Evolutionary conservation across 129 eudicot species (phyloP), one percentile per base, ranked within the genome.

Genomic region (Chrysanthemum seticuspe): DNA sequence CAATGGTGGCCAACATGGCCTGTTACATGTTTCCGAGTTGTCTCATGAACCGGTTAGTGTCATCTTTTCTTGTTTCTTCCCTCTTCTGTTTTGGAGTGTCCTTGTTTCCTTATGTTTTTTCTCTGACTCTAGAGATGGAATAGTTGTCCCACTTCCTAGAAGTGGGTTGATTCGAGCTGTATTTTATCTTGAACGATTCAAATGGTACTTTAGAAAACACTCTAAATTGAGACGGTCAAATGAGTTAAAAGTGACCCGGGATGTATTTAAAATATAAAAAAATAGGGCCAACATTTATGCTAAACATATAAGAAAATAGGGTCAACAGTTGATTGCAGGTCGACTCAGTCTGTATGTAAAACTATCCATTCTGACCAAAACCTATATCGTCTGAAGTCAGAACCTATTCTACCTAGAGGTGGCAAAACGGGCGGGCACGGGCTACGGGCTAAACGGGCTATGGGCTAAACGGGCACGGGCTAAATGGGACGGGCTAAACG

Each of bases 1-100:
- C 62, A 94, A 86, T 85, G 99, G 99, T 64, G 99, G 99, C 73
- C 97, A 94, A 79, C 97, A 87, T 55, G 99, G 99, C 45, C 99
- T 94, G 70, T 82, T 94, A 49, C 99, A 94, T 76, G 85, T 90
- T 64, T 94, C 99, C 40, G 99, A 94, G 70, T 76, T 94, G 82
- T 88, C 99, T 19, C 93, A 90, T 78, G 87, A 90, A 60, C 97
- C 97, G 75, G 99, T 94, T 76, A 50, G 92, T 79, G 4, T 2
- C 34, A 72, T 58, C 73, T 14, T 81, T 25, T 2, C 47, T 40
- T 40, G 47, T 19, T 23, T 25, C 45, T 21, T 19, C 13, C 29
- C 14, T 71, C 53, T 70, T 10, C 19, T 29, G 3, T 40, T 4
- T 52, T 16, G n/a, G 45, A 23, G 15, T 9, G 13, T 52, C 12